Evolutionary conservation across 176 grass and related monocot species (phyloP).

Genomic region (Eremochloa ophiuroides): DNA sequence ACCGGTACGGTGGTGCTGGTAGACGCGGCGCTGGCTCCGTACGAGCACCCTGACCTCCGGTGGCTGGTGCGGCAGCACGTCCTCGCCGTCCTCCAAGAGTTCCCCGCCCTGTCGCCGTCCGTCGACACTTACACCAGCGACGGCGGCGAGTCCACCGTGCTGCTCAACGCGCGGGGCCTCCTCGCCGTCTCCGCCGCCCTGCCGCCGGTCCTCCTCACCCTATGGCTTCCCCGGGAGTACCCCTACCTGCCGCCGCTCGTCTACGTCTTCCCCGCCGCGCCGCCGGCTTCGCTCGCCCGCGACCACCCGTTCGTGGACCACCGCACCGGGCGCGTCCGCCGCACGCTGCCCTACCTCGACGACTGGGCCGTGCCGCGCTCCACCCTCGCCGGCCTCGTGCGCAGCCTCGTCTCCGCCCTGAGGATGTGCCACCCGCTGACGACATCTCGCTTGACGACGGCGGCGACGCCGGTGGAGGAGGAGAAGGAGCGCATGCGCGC

Average conservation of each 20-base stretch:
- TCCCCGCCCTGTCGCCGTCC: conserved; percentile 39
- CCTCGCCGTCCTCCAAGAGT: conserved; percentile 29
- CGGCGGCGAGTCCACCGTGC: conserved; percentile 17
- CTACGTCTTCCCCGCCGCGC: conserved; percentile 4
- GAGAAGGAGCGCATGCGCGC: not conserved
- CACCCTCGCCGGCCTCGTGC: conserved; percentile 7
- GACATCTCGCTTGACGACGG: not conserved
- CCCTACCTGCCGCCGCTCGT: conserved; percentile 14
- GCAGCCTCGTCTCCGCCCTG: not conserved
- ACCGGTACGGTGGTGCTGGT: conserved; percentile 28
- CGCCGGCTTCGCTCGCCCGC: not conserved
- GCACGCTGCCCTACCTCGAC: conserved; percentile 9
- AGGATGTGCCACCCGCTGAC: conserved; percentile 12
- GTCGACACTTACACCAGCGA: conserved; percentile 34
- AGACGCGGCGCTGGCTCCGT: conserved; percentile 26
- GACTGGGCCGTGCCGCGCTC: conserved; percentile 25
- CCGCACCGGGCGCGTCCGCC: not conserved
- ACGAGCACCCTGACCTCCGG: conserved; percentile 28
- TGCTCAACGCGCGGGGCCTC: conserved; percentile 35
- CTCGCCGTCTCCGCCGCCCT: not conserved
- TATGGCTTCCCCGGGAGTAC: conserved; percentile 29
- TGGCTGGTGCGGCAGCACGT: conserved; percentile 31
- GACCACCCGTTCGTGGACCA: conserved; percentile 41
- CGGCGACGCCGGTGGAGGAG: not conserved
- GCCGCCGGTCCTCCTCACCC: conserved; percentile 25